Evolutionary conservation across 768 basidiomycete genomes (phyloP).

Genomic region (Lactarius sp.): DNA sequence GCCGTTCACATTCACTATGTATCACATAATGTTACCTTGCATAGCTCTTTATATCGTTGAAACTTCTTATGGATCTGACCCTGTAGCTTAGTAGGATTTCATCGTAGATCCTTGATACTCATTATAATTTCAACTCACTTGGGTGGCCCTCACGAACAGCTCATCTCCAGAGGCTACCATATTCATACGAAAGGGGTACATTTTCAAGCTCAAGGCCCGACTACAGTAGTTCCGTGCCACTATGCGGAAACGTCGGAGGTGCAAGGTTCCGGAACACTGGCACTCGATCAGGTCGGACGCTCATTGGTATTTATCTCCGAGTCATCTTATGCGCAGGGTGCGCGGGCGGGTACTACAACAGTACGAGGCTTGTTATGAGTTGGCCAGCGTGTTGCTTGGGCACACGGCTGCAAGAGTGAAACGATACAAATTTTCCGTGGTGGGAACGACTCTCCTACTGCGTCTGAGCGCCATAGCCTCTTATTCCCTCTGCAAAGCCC

Average conservation of each 20-base stretch:
- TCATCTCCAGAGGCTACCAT: no score
- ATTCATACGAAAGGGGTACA: neutral
- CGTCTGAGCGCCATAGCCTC: conserved; percentile 89
- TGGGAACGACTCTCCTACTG: conserved; percentile 44
- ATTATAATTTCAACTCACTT: neutral
- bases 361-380: neutral
- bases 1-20: neutral
- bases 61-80: neutral
- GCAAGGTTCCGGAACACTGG: neutral
- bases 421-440: conserved; percentile 7
- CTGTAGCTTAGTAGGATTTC: conserved; percentile 10
- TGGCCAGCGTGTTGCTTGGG: neutral
- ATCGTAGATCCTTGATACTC: neutral
- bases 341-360: no score
- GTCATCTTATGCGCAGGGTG: neutral
- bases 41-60: neutral
- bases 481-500: conserved; percentile 88
- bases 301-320: neutral
- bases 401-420: neutral
- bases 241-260: neutral
- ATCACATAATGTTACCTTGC: neutral
- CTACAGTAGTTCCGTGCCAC: no score
- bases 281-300: neutral
- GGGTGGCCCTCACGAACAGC: no score
- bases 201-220: no score